phyloP scores from a whole-genome alignment of 2,329 filamentous ascomycete genomes.

The Fusarium bulbicola region DNA sequence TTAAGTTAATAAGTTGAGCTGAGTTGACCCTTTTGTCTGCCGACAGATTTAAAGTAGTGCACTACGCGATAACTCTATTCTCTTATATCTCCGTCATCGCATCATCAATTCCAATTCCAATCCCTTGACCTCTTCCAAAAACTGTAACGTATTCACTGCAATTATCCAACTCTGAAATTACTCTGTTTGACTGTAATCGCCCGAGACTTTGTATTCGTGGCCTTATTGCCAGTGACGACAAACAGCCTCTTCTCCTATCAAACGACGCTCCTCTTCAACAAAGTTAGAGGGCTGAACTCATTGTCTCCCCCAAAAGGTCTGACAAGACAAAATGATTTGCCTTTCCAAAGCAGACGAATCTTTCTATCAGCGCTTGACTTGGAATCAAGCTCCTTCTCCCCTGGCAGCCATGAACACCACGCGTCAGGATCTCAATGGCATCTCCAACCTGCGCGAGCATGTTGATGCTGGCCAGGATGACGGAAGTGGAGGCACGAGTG shows the following conservation, averaged over 20 bases:
- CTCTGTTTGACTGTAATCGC: slow-evolving; percentile 1
- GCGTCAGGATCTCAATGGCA: slow-evolving; percentile 64
- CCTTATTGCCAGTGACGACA: slow-evolving; percentile 8
- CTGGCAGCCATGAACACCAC: slow-evolving; percentile 61
- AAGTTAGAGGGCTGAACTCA: background rate
- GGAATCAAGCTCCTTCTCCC: slow-evolving; percentile 63
- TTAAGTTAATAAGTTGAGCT: background rate
- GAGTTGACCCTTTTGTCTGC: slow-evolving; percentile 26
- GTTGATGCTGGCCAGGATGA: slow-evolving; percentile 49
- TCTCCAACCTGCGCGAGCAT: slow-evolving; percentile 59
- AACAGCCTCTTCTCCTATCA: slow-evolving; percentile 6
- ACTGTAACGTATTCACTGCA: background rate
- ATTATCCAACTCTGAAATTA: background rate
- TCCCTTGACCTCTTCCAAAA: background rate
- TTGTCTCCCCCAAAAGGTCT: background rate
- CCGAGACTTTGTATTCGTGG: slow-evolving; percentile 7
- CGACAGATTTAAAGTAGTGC: slow-evolving; percentile 5
- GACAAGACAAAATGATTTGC: slow-evolving; percentile 55
- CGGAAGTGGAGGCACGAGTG: slow-evolving; percentile 40
- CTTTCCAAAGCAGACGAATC: slow-evolving; percentile 64
- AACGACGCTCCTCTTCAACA: background rate
- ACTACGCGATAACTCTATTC: slow-evolving; percentile 8
- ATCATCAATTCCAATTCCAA: background rate
- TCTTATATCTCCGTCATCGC: slow-evolving; percentile 5
- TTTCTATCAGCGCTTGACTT: slow-evolving; percentile 56